A percentile compares a stretch with the other conserved stretches of the same genome.
Conservation (phyloP, 2,329 filamentous ascomycete species). For the Fusarium nodosum region DNA sequence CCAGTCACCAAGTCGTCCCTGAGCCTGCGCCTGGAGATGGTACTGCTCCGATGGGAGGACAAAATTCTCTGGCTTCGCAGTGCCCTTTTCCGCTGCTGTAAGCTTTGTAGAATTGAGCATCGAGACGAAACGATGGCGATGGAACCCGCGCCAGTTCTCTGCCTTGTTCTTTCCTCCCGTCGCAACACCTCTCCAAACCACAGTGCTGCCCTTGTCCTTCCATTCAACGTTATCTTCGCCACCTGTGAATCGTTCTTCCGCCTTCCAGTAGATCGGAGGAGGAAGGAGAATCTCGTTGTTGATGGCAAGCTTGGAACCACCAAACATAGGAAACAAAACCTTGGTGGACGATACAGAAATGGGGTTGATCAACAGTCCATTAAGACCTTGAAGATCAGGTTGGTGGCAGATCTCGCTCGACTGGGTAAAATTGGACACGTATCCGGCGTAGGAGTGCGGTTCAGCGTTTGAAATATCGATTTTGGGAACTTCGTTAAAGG, state of each 20-base stretch:
- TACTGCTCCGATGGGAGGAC: constrained; percentile 64
- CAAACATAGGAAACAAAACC: constrained; percentile 74
- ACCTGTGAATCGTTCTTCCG: constrained; percentile 73
- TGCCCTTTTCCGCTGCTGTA: constrained; percentile 60
- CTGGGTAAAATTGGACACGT: constrained; percentile 72
- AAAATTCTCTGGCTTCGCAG: constrained; percentile 65
- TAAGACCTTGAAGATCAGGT: constrained; percentile 71
- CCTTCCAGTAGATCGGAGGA: constrained; percentile 76
- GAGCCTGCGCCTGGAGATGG: constrained; percentile 60
- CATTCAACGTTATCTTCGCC: constrained; percentile 66
- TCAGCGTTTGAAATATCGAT: constrained; percentile 62
- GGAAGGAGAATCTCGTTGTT: constrained; percentile 80
- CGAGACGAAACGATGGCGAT: constrained; percentile 80
- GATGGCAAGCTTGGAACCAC: constrained; percentile 75
- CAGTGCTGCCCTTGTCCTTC: constrained; percentile 66
- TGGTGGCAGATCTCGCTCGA: constrained; percentile 75
- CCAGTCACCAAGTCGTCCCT: constrained; percentile 64
- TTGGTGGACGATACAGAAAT: constrained; percentile 69
- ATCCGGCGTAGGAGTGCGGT: constrained; percentile 68
- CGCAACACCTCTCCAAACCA: constrained; percentile 76
- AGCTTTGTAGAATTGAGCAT: constrained; percentile 78
- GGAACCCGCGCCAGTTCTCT: constrained; percentile 78
- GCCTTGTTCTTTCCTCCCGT: constrained; percentile 72
- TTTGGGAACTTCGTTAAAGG: constrained; percentile 60
- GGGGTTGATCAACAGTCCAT: constrained; percentile 75